Base-by-base conservation (phyloP, 306 rosid genomes). In the Quercus gilva region DNA sequence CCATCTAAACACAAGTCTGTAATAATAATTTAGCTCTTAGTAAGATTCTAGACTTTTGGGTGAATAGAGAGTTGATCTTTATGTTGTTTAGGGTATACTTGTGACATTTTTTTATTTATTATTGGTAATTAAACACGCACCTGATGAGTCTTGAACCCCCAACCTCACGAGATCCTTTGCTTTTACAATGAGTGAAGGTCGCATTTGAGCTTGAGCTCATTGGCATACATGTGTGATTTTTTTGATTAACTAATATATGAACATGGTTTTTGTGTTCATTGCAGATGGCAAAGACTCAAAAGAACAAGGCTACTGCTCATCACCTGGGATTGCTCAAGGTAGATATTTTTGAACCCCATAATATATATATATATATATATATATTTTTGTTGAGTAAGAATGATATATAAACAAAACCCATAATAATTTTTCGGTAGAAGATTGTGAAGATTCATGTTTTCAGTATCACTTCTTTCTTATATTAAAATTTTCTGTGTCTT, bases 261-360 rank as follows among this genome's bases (percentile, higher is more conserved):
- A 51, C 55, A 15, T 15, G 55, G 72, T 71, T 49, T 6, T 33
- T 60, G 64, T 76, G 6, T 75, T 74, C 78, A 75, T 74, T 79
- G 77, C 92, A 93, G 99, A 96, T 96, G 99, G 99, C 99, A 21
- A 96, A 77, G 87, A 96, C 98, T 76, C 98, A 96, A 79, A 96
- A 95, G 92, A 96, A 93, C 90, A 96, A 96, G 81, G 99, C 98
- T 72, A 96, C 99, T 57, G 98, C 99, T 25, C 99, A 96, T 90
- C 99, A 93, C 87, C 74, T 96, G 89, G 99, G 99, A 69, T 88
- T 93, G 93, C 97, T 96, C 75, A 96, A 96, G 97, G 98, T 91
- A 81, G 60, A 21, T 55, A 4, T 35, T 73, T 61, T 53, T 28
- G 10, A 55, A 29, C 67, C 19, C 41, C 41, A 35, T 35, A 35